These are phyloP conservation scores for Immersiporthe knoxdaviesiana DNA, from an alignment of 2,329 filamentous ascomycete genomes.

Conservation along the genomic window DNA sequence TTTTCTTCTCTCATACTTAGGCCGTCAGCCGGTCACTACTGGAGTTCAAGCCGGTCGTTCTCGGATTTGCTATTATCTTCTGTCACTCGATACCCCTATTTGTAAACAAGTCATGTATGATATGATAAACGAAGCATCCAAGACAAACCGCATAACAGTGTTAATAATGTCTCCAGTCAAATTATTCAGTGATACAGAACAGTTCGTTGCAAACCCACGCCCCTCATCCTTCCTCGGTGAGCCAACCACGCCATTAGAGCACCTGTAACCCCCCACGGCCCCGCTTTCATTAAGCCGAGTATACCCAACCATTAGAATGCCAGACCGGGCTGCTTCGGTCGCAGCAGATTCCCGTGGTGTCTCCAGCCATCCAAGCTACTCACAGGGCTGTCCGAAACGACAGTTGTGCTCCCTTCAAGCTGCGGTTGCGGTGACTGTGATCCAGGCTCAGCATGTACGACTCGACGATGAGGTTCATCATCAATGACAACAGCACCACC, in stretches of 20 bases:
- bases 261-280: background rate
- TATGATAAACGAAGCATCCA: background rate
- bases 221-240: too few species aligned
- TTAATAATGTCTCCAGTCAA: constrained; percentile 16
- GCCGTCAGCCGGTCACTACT: background rate
- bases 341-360: constrained; percentile 7
- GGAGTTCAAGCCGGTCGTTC: background rate
- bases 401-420: constrained; percentile 25
- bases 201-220: background rate
- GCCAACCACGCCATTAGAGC: background rate
- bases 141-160: background rate
- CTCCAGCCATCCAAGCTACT: constrained; percentile 27
- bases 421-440: constrained; percentile 25
- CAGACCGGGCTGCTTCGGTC: constrained; percentile 15
- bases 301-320: constrained; percentile 2
- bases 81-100: constrained; percentile 7
- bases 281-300: background rate
- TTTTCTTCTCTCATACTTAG: background rate
- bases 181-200: background rate
- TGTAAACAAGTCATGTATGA: constrained; percentile 14
- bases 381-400: constrained; percentile 24
- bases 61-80: background rate
- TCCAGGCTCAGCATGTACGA: constrained; percentile 20
- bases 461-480: background rate
- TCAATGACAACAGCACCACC: background rate